Percentiles rank a stretch among this genome's conserved stretches.
Evolutionary conservation across 2,329 filamentous ascomycete genomes (phyloP).

Genomic region (Waltergamsia citrina): DNA sequence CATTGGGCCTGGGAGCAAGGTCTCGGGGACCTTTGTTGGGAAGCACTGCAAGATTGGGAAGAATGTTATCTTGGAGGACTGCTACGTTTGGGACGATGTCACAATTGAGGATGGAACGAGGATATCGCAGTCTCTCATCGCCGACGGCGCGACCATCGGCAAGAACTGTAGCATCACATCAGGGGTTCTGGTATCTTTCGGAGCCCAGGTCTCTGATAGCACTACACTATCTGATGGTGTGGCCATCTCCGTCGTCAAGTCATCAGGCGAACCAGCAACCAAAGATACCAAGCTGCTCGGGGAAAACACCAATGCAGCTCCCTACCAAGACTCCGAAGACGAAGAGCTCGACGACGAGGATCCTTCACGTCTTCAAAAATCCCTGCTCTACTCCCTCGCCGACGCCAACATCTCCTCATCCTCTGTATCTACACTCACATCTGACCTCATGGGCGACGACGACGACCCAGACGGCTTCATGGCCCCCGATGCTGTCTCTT

Average conservation of each 20-base stretch:
- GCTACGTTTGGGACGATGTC: constrained; percentile 82
- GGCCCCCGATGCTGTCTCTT: constrained; percentile 27
- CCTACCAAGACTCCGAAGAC: constrained; percentile 34
- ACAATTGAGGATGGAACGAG: constrained; percentile 66
- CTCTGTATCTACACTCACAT: constrained; percentile 51
- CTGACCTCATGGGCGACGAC: constrained; percentile 55
- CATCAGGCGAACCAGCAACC: constrained; percentile 21
- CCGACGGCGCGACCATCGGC: constrained; percentile 61
- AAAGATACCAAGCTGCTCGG: constrained; percentile 39
- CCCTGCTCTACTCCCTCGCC: constrained; percentile 44
- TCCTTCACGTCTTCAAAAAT: constrained; percentile 41
- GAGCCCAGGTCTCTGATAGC: constrained; percentile 60
- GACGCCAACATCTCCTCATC: constrained; percentile 43
- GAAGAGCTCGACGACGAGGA: constrained; percentile 41
- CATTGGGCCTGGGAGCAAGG: constrained; percentile 60
- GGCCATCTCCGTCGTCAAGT: constrained; percentile 23
- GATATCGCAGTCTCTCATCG: constrained; percentile 67
- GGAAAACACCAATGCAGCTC: constrained; percentile 36
- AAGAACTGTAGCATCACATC: constrained; percentile 57
- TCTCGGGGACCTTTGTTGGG: constrained; percentile 74
- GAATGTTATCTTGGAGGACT: constrained; percentile 68
- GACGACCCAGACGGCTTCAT: constrained; percentile 57
- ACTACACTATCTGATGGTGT: constrained; percentile 30
- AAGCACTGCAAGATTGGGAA: constrained; percentile 78
- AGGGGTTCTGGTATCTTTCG: constrained; percentile 72